phyloP scores from a whole-genome alignment of 352 stramenopile species.

The Peronospora belbahrii region DNA sequence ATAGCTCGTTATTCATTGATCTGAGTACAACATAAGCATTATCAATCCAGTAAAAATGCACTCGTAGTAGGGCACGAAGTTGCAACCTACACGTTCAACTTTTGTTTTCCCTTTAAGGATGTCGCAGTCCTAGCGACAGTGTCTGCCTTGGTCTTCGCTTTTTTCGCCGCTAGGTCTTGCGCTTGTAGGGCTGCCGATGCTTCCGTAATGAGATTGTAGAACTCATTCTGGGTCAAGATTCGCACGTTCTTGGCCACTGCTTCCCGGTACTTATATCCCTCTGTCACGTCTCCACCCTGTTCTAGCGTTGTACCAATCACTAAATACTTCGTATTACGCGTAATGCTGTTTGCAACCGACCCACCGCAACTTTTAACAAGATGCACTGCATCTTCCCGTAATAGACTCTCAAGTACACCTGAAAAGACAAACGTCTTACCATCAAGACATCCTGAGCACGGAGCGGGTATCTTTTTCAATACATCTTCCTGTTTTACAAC shows the following conservation, averaged over 20 bases:
- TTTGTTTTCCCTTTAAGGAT: slow-evolving; percentile 54
- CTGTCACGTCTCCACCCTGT: slow-evolving; percentile 49
- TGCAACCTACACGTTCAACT: slow-evolving; percentile 30
- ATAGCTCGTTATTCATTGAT: slow-evolving; percentile 69
- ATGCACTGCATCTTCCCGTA: slow-evolving; percentile 58
- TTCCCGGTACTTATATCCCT: slow-evolving; percentile 86
- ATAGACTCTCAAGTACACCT: slow-evolving; percentile 48
- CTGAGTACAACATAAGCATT: slow-evolving; percentile 10
- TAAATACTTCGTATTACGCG: slow-evolving; percentile 69
- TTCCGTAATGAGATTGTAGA: slow-evolving; percentile 82
- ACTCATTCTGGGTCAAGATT: slow-evolving; percentile 80
- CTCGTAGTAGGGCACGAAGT: background rate
- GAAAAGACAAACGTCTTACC: slow-evolving; percentile 74
- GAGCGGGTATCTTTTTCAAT: slow-evolving; percentile 42
- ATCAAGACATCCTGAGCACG: slow-evolving; percentile 60
- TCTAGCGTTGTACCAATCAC: slow-evolving; percentile 62
- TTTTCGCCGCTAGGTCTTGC: slow-evolving; percentile 50
- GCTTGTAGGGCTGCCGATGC: slow-evolving; percentile 53
- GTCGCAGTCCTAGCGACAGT: slow-evolving; percentile 21
- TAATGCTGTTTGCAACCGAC: slow-evolving; percentile 51
- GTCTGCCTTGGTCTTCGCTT: slow-evolving; percentile 43
- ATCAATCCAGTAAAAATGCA: background rate
- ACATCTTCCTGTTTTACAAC: slow-evolving; percentile 19
- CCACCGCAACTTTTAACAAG: slow-evolving; percentile 76
- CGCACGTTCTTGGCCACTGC: slow-evolving; percentile 78